A percentile compares a stretch with the other conserved stretches of the same genome.
Conservation (phyloP, 345 rosid genomes). For the Eucalyptus polybractea region DNA sequence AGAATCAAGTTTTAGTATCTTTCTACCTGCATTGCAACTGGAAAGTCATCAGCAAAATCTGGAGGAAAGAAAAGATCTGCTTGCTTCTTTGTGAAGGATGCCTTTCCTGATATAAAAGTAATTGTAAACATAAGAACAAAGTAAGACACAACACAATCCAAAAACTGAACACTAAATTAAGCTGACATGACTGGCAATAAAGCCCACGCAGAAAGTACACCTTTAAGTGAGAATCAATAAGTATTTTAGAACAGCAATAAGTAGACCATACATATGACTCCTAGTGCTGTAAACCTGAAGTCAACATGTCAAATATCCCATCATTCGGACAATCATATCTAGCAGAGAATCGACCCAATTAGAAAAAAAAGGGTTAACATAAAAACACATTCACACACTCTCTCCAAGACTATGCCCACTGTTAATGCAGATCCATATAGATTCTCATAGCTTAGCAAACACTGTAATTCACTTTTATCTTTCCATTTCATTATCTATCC, state of each 20-base stretch:
- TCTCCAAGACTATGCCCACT: neutral
- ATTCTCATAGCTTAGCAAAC: neutral
- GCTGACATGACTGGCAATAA: neutral
- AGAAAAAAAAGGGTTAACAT: neutral
- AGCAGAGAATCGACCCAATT: neutral
- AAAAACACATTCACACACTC: neutral
- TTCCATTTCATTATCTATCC: neutral
- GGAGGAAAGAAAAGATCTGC: slow-evolving; percentile 99
- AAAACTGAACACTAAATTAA: neutral
- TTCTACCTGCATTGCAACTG: slow-evolving; percentile 96
- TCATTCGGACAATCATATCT: neutral
- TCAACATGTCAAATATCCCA: neutral
- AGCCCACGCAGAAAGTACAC: neutral
- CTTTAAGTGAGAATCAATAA: neutral
- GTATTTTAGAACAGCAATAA: neutral
- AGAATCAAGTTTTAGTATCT: neutral
- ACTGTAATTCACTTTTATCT: neutral
- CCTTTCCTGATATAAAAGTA: slow-evolving; percentile 47
- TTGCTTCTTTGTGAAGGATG: slow-evolving; percentile 88
- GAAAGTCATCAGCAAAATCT: slow-evolving; percentile 97
- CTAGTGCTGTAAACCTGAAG: neutral
- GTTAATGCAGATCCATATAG: neutral
- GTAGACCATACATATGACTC: neutral
- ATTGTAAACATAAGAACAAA: neutral
- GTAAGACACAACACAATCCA: neutral